Base-by-base conservation (phyloP, 805 yeast genomes). In the Spathaspora gorwiae region DNA sequence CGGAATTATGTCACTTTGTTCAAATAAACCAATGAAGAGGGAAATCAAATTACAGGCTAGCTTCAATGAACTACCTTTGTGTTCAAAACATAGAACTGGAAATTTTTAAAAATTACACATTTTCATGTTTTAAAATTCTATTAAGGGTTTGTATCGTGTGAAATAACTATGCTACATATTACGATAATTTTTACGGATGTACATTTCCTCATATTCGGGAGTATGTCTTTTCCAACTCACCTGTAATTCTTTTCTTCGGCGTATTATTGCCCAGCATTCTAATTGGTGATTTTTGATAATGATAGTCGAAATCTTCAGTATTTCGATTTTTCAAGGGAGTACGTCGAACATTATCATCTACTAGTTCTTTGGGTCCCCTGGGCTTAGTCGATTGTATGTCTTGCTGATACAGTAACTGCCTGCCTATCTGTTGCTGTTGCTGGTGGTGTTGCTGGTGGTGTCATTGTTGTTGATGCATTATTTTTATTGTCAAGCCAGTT, bases 301-400 rank as follows among this genome's bases (percentile, higher is more conserved):
- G 45, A 33, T 37, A 39, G 13, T 62, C 65, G 41, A 54, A 50
- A 19, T 68, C 70, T 37, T 65, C 68, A 39, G 55, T 62, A 47
- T 66, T 69, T 36, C 70, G 55, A 2, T 58, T 56, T 47, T 70
- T 71, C 35, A 72, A 54, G 2, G 75, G 75, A 7, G 54, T 46
- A 29, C 74, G 51, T 42, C 66, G 49, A 24, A 47, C 44, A 19
- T 19, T 19, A 29, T 50, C 48, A 19, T 67, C 73, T 4, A 64
- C 68, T 8, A 68, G 45, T 36, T 70, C 75, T 33, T 62, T 59
- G 2, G 76, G 76, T 1, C 76, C 75, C 43, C 57, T 62, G 0
- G 71, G 73, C 44, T 66, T 70, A 39, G 54, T 48, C 40, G 60
- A 36, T 26, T 19, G 39, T 3, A 34, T 35, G 14, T 34, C 44